Evolutionary conservation across 1,139 yeast species (phyloP).

Genomic region (Saccharomyces hybrid): DNA sequence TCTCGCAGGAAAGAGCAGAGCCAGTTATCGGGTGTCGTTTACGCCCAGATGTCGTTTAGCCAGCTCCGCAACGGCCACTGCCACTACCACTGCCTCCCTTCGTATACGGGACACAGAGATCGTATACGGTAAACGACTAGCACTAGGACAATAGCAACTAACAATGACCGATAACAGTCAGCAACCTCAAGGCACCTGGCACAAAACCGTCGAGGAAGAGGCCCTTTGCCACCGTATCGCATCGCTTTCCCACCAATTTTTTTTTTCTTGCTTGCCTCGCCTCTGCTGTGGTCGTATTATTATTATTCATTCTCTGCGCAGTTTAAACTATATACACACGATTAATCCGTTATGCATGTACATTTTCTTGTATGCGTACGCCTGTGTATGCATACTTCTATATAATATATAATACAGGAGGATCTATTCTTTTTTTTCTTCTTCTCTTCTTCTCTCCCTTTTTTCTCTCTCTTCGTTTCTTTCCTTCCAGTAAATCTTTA

Average conservation of each 20-base stretch:
- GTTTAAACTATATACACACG: neutral
- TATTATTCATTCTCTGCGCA: neutral
- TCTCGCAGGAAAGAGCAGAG: neutral
- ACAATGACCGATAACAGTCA: neutral
- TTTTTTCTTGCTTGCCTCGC: neutral
- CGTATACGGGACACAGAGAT: neutral
- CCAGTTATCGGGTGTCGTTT: neutral
- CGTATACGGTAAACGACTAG: neutral
- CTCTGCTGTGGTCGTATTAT: slow-evolving; percentile 1
- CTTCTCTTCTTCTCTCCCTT: neutral
- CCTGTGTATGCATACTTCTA: neutral
- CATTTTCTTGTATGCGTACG: neutral
- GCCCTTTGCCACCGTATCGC: slow-evolving; percentile 1
- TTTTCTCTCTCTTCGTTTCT: neutral
- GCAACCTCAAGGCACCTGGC: slow-evolving; percentile 1
- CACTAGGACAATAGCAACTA: neutral
- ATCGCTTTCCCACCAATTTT: neutral
- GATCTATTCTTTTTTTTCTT: neutral
- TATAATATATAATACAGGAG: neutral
- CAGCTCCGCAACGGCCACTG: neutral
- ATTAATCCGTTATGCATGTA: neutral
- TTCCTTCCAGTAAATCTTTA: neutral
- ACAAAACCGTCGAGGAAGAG: slow-evolving; percentile 1
- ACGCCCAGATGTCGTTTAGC: neutral
- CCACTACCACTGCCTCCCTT: neutral